Base-by-base conservation (phyloP, 306 rosid species). In the Trifolium repens region DNA sequence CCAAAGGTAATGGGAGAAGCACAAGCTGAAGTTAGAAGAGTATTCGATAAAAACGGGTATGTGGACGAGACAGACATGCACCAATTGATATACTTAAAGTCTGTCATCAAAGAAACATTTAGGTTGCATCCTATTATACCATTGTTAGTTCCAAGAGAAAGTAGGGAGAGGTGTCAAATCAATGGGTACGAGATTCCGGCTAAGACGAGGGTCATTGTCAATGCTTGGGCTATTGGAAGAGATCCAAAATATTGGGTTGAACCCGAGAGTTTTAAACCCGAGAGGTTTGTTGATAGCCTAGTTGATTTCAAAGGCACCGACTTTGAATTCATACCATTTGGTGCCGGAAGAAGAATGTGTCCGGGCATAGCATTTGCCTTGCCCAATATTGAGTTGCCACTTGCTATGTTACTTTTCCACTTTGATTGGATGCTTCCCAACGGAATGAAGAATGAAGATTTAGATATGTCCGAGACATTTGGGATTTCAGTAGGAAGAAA, bases 351-450 rank as follows among this genome's bases (percentile, higher is more conserved):
- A 2, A 59, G 40, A 9, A 59, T 59, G 4, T 59, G 39, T 59
- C 65, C 65, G 0, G 40, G 65, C 1, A 2, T 26, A 5, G 17
- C 10, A 59, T 59, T 27, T 27, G 65, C 1, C 65, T 5, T 59
- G 2, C 5, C 37, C 4, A 59, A 7, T 27, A 1, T 59, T 59
- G 65, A 27, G 17, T 2, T 59, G 9, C 1, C 65, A 26, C 17
- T 59, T 59, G 39, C 65, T 26, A 13, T 12, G 3, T 12, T 59
- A 13, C 39, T 59, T 59, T 59, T 27, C 9, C 16, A 59, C 19
- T 60, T 60, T 30, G 39, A 60, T 60, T 60, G 66, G 66, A 60
- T 13, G 1, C 66, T 60, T 30, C 66, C 66, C 0, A 60, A 60
- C 14, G 11, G 1, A 13, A 14, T 60, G 42, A 60, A 15, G 1